Conservation (phyloP, 805 yeast genomes). For the Yarrowia bubula region DNA sequence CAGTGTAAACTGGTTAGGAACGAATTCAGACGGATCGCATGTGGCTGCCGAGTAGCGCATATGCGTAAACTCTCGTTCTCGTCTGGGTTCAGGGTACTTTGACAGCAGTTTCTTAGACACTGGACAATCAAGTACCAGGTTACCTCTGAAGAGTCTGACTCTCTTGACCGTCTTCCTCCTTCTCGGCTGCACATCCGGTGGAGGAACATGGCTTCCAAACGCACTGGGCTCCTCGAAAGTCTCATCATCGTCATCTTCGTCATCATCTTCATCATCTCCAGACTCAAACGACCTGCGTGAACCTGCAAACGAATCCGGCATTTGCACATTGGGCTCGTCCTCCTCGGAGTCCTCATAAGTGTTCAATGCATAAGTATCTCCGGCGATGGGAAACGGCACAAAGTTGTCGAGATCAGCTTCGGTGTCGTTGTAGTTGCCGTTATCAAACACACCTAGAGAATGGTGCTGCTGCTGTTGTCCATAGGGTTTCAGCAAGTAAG, state of each 20-base stretch:
- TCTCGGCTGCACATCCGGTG: constrained; percentile 38
- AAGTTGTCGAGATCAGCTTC: constrained; percentile 35
- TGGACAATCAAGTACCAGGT: constrained; percentile 84
- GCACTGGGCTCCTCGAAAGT: constrained; percentile 33
- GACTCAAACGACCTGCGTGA: constrained; percentile 30
- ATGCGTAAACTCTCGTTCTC: constrained; percentile 67
- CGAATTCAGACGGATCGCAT: constrained; percentile 78
- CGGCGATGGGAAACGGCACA: constrained; percentile 41
- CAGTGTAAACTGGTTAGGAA: constrained; percentile 62
- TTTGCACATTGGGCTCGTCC: constrained; percentile 27
- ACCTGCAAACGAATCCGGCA: constrained; percentile 21
- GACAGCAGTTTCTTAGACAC: constrained; percentile 66
- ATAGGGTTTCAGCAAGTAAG: constrained; percentile 16
- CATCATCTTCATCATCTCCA: constrained; percentile 36
- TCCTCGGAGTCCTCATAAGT: constrained; percentile 35
- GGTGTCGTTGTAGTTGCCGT: constrained; percentile 34
- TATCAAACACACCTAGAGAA: constrained; percentile 25
- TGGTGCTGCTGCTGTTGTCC: constrained; percentile 27
- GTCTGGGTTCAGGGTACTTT: constrained; percentile 50
- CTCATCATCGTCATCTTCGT: constrained; percentile 31
- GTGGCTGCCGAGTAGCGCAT: constrained; percentile 95
- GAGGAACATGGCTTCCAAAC: constrained; percentile 31
- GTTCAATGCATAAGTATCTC: constrained; percentile 42
- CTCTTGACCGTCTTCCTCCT: constrained; percentile 42
- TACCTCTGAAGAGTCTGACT: constrained; percentile 65